A percentile compares a stretch with the other conserved stretches of the same genome.
phyloP scores from a whole-genome alignment of 2,329 filamentous ascomycete species.

The Pseudogymnoascus sp. region DNA sequence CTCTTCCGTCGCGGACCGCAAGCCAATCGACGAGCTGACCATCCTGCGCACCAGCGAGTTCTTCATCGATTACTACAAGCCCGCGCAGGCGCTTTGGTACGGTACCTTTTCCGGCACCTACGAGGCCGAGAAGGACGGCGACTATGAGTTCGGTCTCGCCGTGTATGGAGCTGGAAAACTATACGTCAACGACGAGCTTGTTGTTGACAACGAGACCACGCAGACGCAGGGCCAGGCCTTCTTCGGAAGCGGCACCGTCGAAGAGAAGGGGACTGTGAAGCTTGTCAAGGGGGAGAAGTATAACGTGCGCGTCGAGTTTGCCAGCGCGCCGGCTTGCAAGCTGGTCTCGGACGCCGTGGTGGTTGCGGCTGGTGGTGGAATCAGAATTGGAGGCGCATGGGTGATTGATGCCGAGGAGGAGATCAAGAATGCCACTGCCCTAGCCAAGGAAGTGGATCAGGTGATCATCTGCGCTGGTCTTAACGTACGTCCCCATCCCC shows the following conservation, averaged over 20 bases:
- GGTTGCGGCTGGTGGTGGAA: slow-evolving; percentile 50
- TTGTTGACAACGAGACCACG: slow-evolving; percentile 31
- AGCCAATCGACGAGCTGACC: slow-evolving; percentile 43
- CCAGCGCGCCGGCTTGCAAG: slow-evolving; percentile 50
- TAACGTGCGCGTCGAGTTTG: slow-evolving; percentile 37
- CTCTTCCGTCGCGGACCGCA: slow-evolving; percentile 37
- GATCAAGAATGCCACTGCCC: slow-evolving; percentile 57
- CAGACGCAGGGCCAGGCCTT: slow-evolving; percentile 29
- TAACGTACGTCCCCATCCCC: slow-evolving; percentile 39
- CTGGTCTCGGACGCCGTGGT: slow-evolving; percentile 42
- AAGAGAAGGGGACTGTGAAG: slow-evolving; percentile 26
- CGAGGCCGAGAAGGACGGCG: slow-evolving; percentile 24
- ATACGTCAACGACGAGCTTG: slow-evolving; percentile 30
- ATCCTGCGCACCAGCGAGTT: slow-evolving; percentile 37
- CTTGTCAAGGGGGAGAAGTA: slow-evolving; percentile 28
- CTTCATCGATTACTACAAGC: slow-evolving; percentile 38
- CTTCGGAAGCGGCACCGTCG: slow-evolving; percentile 28
- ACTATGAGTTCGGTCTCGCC: slow-evolving; percentile 29
- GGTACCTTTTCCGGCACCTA: slow-evolving; percentile 31
- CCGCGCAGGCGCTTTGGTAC: slow-evolving; percentile 33
- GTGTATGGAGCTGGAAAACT: slow-evolving; percentile 30
- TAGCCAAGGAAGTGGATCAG: slow-evolving; percentile 65
- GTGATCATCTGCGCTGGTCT: slow-evolving; percentile 73
- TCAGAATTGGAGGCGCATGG: slow-evolving; percentile 55
- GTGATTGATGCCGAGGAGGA: slow-evolving; percentile 51